phyloP scores from a whole-genome alignment of 139 green algal species.

The Haematococcus sp. region DNA sequence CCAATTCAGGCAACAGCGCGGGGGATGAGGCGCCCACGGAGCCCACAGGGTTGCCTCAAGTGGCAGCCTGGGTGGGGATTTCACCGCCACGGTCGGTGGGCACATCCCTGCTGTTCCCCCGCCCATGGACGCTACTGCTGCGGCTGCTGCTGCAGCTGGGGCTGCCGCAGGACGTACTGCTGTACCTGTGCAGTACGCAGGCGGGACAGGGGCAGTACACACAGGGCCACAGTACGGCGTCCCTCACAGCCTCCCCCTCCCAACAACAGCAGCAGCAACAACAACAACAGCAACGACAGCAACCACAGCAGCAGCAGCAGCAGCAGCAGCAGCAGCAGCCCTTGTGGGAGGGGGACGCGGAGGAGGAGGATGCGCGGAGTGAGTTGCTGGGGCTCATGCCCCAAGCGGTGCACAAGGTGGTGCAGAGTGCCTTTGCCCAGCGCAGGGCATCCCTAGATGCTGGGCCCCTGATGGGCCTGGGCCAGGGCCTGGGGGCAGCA shows the following conservation, averaged over 20 bases:
- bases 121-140: slow-evolving; percentile 64
- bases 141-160: slow-evolving; percentile 70
- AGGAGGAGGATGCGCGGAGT: slow-evolving; percentile 35
- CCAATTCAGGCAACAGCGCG: too few species aligned
- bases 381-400: slow-evolving; percentile 44
- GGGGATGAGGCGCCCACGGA: too few species aligned
- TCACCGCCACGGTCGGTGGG: slow-evolving; percentile 33
- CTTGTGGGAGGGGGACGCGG: not conserved
- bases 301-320: not conserved
- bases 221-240: not conserved
- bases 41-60: too few species aligned
- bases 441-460: not conserved
- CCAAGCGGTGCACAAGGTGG: slow-evolving; percentile 1
- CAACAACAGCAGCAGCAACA: not conserved
- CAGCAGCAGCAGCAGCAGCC: not conserved
- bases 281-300: not conserved
- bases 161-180: slow-evolving; percentile 30
- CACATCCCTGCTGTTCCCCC: slow-evolving; percentile 59
- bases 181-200: slow-evolving; percentile 29
- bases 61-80: slow-evolving; percentile 20
- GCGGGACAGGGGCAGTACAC: not conserved
- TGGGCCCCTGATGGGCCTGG: too few species aligned
- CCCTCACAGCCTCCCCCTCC: not conserved
- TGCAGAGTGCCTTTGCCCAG: not conserved
- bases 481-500: too few species aligned